These are phyloP conservation scores for Shiraia sp. DNA, from an alignment of 2,329 filamentous ascomycete species.

Conservation along the genomic window DNA sequence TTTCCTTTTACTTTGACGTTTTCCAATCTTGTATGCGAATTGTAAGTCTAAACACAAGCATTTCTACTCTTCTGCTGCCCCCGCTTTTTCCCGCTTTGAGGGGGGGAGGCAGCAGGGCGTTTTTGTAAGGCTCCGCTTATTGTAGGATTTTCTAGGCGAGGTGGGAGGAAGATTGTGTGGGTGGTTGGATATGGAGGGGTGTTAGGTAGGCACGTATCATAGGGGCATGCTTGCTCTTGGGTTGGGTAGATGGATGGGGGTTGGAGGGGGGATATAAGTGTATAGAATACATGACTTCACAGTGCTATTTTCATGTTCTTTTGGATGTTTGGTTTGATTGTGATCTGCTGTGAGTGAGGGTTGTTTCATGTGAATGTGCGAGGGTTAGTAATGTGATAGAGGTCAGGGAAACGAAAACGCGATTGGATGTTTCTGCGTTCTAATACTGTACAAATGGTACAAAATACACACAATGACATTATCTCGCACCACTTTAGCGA, in stretches of 20 bases:
- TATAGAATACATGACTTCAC: slow-evolving; percentile 19
- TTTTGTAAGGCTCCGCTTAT: slow-evolving; percentile 20
- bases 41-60: no score
- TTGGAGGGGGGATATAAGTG: slow-evolving; percentile 8
- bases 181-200: no score
- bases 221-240: slow-evolving; percentile 6
- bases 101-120: slow-evolving; percentile 21
- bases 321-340: no score
- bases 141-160: no score
- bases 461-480: slow-evolving; percentile 42
- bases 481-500: slow-evolving; percentile 31
- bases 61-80: slow-evolving; percentile 31
- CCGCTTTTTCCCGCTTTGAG: no score
- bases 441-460: slow-evolving; percentile 50
- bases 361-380: background rate
- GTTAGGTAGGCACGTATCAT: no score
- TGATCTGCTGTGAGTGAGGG: no score
- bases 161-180: no score
- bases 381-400: background rate
- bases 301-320: background rate
- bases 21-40: slow-evolving; percentile 16
- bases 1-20: slow-evolving; percentile 21
- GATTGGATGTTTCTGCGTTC: slow-evolving; percentile 40
- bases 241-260: background rate
- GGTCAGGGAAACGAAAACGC: slow-evolving; percentile 40